These are phyloP conservation scores for Lipomyces chichibuensis DNA, from an alignment of 805 yeast genomes.

Conservation along the genomic window DNA sequence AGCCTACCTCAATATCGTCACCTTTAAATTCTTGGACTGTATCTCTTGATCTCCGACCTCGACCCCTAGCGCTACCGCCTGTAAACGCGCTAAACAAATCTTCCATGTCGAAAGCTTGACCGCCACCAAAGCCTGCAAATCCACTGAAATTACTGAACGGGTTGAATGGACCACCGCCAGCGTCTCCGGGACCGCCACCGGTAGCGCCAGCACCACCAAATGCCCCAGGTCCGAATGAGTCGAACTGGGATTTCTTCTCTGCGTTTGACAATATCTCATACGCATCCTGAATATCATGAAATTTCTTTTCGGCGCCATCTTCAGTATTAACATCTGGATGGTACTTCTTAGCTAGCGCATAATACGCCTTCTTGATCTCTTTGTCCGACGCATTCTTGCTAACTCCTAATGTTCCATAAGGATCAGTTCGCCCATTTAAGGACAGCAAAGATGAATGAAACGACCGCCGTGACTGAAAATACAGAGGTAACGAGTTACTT, in stretches of 20 bases:
- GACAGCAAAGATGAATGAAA: slow-evolving; percentile 53
- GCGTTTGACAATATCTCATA: slow-evolving; percentile 75
- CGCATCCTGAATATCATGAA: slow-evolving; percentile 92
- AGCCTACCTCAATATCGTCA: slow-evolving; percentile 59
- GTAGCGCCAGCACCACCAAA: slow-evolving; percentile 61
- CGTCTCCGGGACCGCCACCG: slow-evolving; percentile 56
- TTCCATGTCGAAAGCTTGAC: slow-evolving; percentile 56
- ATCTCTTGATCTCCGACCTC: slow-evolving; percentile 39
- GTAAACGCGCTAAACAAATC: slow-evolving; percentile 64
- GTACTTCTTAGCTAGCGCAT: slow-evolving; percentile 86
- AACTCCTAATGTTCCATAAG: slow-evolving; percentile 83
- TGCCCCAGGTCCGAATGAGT: slow-evolving; percentile 87
- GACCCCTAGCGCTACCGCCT: slow-evolving; percentile 47
- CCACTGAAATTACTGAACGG: slow-evolving; percentile 58
- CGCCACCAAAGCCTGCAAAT: slow-evolving; percentile 52
- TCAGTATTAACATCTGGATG: slow-evolving; percentile 98
- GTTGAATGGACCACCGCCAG: slow-evolving; percentile 54
- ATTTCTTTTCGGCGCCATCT: slow-evolving; percentile 79
- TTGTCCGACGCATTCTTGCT: slow-evolving; percentile 67
- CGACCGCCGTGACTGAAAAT: slow-evolving; percentile 4
- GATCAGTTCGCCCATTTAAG: slow-evolving; percentile 57
- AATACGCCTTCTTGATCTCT: slow-evolving; percentile 94
- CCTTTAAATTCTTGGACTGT: slow-evolving; percentile 80
- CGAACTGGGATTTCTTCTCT: slow-evolving; percentile 73
- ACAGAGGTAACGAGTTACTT: not conserved